Conservation (phyloP, 1,139 yeast species). For the Scheffersomyces illinoinensis region DNA sequence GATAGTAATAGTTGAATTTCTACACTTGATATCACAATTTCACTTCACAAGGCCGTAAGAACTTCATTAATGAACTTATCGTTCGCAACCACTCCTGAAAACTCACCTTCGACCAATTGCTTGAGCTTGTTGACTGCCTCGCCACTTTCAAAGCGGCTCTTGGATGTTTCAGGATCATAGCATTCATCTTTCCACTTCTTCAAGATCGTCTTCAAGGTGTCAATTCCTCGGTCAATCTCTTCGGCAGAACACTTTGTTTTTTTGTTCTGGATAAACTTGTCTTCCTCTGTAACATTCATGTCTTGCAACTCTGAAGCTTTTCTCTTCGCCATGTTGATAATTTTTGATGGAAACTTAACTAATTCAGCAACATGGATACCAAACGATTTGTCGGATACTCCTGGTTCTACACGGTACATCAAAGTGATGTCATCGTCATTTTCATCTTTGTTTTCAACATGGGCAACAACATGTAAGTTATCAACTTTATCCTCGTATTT, state of each 20-base stretch:
- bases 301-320: constrained; percentile 88
- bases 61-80: constrained; percentile 48
- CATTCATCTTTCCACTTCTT: constrained; percentile 62
- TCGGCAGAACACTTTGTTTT: constrained; percentile 53
- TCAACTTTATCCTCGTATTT: constrained; percentile 57
- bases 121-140: constrained; percentile 43
- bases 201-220: constrained; percentile 53
- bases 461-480: constrained; percentile 93
- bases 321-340: constrained; percentile 91
- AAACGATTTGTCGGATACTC: constrained; percentile 90
- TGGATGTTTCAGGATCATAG: constrained; percentile 34
- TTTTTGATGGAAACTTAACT: constrained; percentile 87
- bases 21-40: constrained; percentile 1
- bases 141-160: constrained; percentile 26
- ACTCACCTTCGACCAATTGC: constrained; percentile 29
- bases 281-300: constrained; percentile 44
- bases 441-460: constrained; percentile 50
- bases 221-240: constrained; percentile 60
- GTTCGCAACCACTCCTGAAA: constrained; percentile 20
- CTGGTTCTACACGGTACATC: constrained; percentile 87
- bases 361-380: constrained; percentile 98
- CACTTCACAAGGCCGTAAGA: constrained; percentile 27
- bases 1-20: background rate
- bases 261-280: constrained; percentile 42
- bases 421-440: constrained; percentile 74